Evolutionary conservation across 2,329 filamentous ascomycete species (phyloP), one percentile per base, ranked within the genome.

Genomic region (Botrytis elliptica): DNA sequence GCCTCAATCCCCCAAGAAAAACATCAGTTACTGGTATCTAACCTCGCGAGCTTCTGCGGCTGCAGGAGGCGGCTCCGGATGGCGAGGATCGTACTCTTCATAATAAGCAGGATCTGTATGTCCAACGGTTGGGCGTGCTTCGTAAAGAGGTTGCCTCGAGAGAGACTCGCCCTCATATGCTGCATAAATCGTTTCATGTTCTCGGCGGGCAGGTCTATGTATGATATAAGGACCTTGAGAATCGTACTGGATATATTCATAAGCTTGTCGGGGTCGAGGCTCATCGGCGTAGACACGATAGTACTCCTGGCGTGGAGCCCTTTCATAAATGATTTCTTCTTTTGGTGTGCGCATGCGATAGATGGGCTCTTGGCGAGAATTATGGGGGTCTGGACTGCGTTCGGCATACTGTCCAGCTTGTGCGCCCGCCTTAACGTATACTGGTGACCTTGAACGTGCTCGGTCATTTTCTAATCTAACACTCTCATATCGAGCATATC

Each of bases 231-330:
- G 82, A 18, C 85, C 85, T 33, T 83, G 79, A 2, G 83, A 80
- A 76, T 85, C 84, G 12, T 86, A 83, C 57, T 84, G 83, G 49
- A 88, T 82, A 18, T 86, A 80, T 77, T 88, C 86, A 7, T 82
- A 79, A 66, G 83, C 76, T 7, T 78, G 75, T 59, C 81, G 80
- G n/a, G 76, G 75, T 40, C 75, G 78, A 64, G 77, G 78, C 36
- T 80, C 79, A 63, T 82, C 80, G 44, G 77, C 78, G 72, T 82
- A 82, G 29, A 79, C 77, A 10, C 79, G 80, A 65, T 81, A 81
- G 66, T 83, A 82, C 29, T 82, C 82, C 63, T 80, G 81, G 22
- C 76, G 78, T 71, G 77, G 78, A 25, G 77, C 78, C 69, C 77
- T 77, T 46, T 81, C 79, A 69, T 82, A 83, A 8, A 76, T 76